Evolutionary conservation across 164 flowering plant genomes (phyloP), one percentile per base, ranked within the genome.

Genomic region (Euptelea pleiosperma): DNA sequence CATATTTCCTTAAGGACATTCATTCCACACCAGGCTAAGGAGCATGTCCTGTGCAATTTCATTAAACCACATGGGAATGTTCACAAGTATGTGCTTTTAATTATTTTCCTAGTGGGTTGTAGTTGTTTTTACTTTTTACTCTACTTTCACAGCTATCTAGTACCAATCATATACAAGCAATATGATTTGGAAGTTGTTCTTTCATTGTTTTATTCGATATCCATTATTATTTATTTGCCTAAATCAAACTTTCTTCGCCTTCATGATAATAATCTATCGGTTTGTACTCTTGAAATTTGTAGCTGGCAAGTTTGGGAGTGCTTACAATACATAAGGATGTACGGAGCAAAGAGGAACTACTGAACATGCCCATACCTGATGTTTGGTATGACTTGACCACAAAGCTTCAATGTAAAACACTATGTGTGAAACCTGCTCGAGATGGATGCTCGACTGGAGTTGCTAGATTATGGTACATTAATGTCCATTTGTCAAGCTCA

Each of bases 371-470:
- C 9, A 29, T 57, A 43, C 16, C 10, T 53, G 75, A 77, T 42
- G 55, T 75, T 39, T 91, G 97, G 97, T 70, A 70, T 53, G 82
- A 82, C 4, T 66, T 87, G 72, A 82, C 75, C 29, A 43, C 76
- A 61, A 82, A 71, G 64, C 93, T 91, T 66, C 73, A 73, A 46
- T 76, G 81, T 63, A 71, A 82, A 62, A 82, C 89, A 24, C 42
- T 91, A 51, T 91, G 97, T 50, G 73, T 91, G 56, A 91, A 91
- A 71, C 96, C 97, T 35, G 87, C 91, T 48, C 79, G 85, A 70
- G 96, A 91, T 78, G 97, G 97, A 36, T 91, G 97, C 77, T 91
- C 97, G 2, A 91, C 97, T 65, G 96, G 97, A 52, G 97, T 91
- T 70, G 97, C 96, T 52, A 82, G 93, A 70, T 68, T 91, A 58